Percentiles rank a stretch among this genome's conserved stretches.
Evolutionary conservation across 768 basidiomycete species (phyloP).

Genomic region (Flagelloscypha sp.): DNA sequence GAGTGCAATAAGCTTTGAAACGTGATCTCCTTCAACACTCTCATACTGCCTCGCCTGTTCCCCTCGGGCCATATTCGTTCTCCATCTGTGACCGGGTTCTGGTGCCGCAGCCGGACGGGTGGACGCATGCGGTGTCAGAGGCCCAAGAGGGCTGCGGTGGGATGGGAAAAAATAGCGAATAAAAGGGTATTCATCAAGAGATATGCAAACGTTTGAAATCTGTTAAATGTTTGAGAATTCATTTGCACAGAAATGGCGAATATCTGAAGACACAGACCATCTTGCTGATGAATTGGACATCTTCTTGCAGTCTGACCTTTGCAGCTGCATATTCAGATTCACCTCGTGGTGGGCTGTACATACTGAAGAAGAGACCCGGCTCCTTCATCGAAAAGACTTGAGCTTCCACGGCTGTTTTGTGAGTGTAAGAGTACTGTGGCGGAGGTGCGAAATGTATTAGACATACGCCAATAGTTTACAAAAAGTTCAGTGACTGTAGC

Average conservation of each 20-base stretch:
- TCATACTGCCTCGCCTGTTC: slow-evolving; percentile 61
- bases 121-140: slow-evolving; percentile 60
- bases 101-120: slow-evolving; percentile 60
- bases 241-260: too few species aligned
- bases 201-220: slow-evolving; percentile 87
- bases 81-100: slow-evolving; percentile 64
- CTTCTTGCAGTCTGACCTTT: slow-evolving; percentile 76
- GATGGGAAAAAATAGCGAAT: slow-evolving; percentile 88
- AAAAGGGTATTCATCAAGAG: slow-evolving; percentile 85
- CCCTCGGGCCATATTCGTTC: slow-evolving; percentile 73
- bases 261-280: slow-evolving; percentile 37
- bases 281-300: slow-evolving; percentile 69
- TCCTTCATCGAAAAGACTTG: slow-evolving; percentile 75
- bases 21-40: slow-evolving; percentile 64
- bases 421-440: background rate
- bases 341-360: slow-evolving; percentile 77
- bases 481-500: slow-evolving; percentile 77
- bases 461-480: slow-evolving; percentile 87
- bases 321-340: slow-evolving; percentile 60
- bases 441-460: background rate
- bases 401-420: slow-evolving; percentile 66
- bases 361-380: slow-evolving; percentile 78
- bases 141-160: slow-evolving; percentile 76
- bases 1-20: slow-evolving; percentile 75
- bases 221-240: slow-evolving; percentile 17